Evolutionary conservation across 345 rosid genomes (phyloP).

Genomic region (Microcos paniculata): DNA sequence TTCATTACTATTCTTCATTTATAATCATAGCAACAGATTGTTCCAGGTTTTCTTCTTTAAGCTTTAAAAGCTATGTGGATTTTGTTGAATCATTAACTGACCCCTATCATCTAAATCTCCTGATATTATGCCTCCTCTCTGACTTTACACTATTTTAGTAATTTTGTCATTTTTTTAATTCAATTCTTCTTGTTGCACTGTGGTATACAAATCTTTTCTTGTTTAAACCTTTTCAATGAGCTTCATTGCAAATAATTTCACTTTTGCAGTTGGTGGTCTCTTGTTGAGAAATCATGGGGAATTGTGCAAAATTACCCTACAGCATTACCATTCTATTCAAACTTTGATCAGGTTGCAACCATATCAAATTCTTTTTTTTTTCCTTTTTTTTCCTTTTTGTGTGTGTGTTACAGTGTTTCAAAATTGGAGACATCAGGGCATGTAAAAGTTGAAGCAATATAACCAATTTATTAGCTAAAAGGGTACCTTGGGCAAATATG

Average conservation of each 20-base stretch:
- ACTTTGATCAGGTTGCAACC: conserved; percentile 71
- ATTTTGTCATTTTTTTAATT: neutral
- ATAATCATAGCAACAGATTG: neutral
- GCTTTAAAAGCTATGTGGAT: too few species aligned
- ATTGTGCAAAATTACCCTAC: conserved; percentile 56
- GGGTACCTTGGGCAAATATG: too few species aligned
- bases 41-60: neutral
- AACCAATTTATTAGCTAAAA: too few species aligned
- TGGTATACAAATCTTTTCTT: too few species aligned
- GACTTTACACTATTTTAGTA: neutral
- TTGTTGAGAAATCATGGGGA: conserved; percentile 83
- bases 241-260: too few species aligned
- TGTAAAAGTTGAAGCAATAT: too few species aligned
- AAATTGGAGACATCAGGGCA: too few species aligned
- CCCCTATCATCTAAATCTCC: neutral
- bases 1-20: neutral
- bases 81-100: neutral
- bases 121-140: neutral
- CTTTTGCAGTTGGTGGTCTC: conserved; percentile 76
- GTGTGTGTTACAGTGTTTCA: too few species aligned
- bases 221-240: too few species aligned
- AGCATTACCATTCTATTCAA: conserved; percentile 71
- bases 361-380: too few species aligned
- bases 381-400: too few species aligned
- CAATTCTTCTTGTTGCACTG: too few species aligned